Conservation (phyloP, 2,329 filamentous ascomycete genomes). For the Diplodia corticola region DNA sequence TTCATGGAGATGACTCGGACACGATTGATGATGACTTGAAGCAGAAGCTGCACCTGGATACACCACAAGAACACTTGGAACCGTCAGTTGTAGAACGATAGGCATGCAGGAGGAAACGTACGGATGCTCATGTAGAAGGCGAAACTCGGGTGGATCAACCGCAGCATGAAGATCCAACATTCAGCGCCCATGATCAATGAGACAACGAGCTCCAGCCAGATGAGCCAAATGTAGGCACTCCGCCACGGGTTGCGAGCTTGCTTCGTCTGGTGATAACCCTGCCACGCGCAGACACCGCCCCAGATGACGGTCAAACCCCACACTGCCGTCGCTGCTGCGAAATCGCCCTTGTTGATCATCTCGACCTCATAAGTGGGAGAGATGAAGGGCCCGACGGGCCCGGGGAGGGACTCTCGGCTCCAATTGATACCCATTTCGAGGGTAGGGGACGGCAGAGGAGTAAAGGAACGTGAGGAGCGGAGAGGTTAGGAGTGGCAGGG, state of each 20-base stretch:
- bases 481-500: not conserved
- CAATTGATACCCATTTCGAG: constrained; percentile 2
- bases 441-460: not conserved
- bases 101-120: constrained; percentile 21
- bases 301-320: constrained; percentile 35
- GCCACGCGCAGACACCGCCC: constrained; percentile 34
- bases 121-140: constrained; percentile 36
- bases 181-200: constrained; percentile 48
- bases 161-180: constrained; percentile 38
- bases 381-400: constrained; percentile 31
- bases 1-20: constrained; percentile 40
- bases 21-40: constrained; percentile 46
- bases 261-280: constrained; percentile 34
- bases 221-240: constrained; percentile 51
- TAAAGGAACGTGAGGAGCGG: not conserved
- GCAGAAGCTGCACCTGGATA: constrained; percentile 40
- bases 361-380: constrained; percentile 29
- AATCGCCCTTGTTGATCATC: constrained; percentile 34
- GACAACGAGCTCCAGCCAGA: constrained; percentile 50
- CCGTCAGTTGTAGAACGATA: not conserved
- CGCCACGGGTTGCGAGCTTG: constrained; percentile 32
- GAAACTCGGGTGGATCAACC: constrained; percentile 38
- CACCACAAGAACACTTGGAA: constrained; percentile 35
- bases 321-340: constrained; percentile 35
- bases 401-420: not conserved